These are phyloP conservation scores for Septoria linicola DNA, from an alignment of 2,329 filamentous ascomycete species.

Conservation along the genomic window DNA sequence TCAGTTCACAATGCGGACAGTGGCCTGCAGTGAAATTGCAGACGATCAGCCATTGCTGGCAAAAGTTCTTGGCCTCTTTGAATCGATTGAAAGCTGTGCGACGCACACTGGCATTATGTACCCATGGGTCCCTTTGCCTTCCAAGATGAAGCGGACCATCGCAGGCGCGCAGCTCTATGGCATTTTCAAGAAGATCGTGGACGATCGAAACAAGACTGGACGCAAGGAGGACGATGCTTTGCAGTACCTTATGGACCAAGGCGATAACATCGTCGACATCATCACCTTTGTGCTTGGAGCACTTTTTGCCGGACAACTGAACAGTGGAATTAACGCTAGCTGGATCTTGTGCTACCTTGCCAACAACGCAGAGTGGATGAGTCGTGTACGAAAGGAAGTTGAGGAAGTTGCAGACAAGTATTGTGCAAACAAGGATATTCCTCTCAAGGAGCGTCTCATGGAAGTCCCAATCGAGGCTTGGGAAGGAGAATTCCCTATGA, in stretches of 20 bases:
- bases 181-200: conserved; percentile 51
- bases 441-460: conserved; percentile 43
- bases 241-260: conserved; percentile 55
- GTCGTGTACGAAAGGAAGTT: conserved; percentile 50
- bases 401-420: conserved; percentile 47
- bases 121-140: conserved; percentile 51
- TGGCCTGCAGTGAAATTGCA: conserved; percentile 56
- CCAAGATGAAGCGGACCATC: conserved; percentile 46
- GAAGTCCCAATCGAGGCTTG: conserved; percentile 53
- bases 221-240: conserved; percentile 51
- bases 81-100: conserved; percentile 47
- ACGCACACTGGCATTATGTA: conserved; percentile 53
- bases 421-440: conserved; percentile 34
- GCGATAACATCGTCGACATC: conserved; percentile 42
- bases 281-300: conserved; percentile 53
- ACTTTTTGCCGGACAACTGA: conserved; percentile 59
- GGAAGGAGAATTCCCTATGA: conserved; percentile 55
- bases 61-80: conserved; percentile 49
- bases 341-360: conserved; percentile 55
- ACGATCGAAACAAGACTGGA: conserved; percentile 46
- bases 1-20: conserved; percentile 57
- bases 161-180: conserved; percentile 51
- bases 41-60: conserved; percentile 45
- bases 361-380: conserved; percentile 48
- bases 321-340: conserved; percentile 56